A percentile compares a stretch with the other conserved stretches of the same genome.
Conservation (phyloP, 768 basidiomycete species). For the Hydnum rufescens region DNA sequence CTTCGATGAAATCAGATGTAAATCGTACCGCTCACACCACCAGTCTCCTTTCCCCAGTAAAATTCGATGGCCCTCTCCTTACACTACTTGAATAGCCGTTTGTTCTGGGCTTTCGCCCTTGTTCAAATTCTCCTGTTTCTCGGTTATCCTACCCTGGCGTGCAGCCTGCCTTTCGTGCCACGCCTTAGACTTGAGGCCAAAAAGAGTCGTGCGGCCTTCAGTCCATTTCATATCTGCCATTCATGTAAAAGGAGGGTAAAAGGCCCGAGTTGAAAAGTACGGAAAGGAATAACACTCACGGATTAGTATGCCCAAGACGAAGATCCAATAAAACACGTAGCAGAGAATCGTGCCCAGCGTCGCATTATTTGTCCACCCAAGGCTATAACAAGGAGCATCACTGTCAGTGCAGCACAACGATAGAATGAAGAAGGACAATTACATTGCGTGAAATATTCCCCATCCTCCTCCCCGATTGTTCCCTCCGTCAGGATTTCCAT, state of each 20-base stretch:
- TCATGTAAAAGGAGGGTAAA: not conserved
- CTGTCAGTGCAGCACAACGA: not conserved
- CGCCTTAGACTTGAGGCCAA: slow-evolving; percentile 13
- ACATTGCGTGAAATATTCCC: slow-evolving; percentile 66
- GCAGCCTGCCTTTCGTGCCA: slow-evolving; percentile 5
- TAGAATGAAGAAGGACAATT: not conserved
- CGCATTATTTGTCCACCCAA: slow-evolving; percentile 79
- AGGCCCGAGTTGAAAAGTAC: not conserved
- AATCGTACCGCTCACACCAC: too few species aligned
- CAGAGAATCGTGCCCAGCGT: slow-evolving; percentile 61
- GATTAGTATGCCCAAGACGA: slow-evolving; percentile 47
- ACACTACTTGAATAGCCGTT: too few species aligned
- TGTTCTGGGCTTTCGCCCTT: too few species aligned
- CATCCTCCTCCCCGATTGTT: slow-evolving; percentile 33
- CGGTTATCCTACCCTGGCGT: too few species aligned
- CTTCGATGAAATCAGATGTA: too few species aligned
- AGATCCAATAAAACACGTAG: slow-evolving; percentile 87
- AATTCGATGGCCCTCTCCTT: too few species aligned
- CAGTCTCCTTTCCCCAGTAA: too few species aligned
- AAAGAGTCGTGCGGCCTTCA: slow-evolving; percentile 20
- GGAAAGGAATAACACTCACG: slow-evolving; percentile 9
- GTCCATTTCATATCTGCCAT: slow-evolving; percentile 20
- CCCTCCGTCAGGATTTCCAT: slow-evolving; percentile 47
- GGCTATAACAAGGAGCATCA: not conserved
- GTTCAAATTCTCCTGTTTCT: too few species aligned